phyloP scores from a whole-genome alignment of 768 basidiomycete genomes.

The Lentinula lateritia region DNA sequence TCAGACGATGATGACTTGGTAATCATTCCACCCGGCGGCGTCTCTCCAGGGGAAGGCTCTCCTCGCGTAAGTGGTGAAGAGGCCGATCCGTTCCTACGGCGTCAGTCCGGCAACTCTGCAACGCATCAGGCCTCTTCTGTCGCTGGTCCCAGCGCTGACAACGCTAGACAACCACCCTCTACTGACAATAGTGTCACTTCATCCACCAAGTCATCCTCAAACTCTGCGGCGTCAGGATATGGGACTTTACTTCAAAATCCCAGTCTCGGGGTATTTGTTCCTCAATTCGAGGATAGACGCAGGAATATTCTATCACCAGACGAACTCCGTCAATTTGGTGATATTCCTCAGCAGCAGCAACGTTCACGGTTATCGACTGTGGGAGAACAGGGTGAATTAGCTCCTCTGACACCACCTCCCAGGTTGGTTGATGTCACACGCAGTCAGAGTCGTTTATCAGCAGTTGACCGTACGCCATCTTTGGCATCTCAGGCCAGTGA shows the following conservation, averaged over 20 bases:
- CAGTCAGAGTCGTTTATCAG: conserved; percentile 13
- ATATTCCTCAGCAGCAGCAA: conserved; percentile 29
- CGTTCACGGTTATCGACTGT: conserved; percentile 3
- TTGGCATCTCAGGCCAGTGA: neutral
- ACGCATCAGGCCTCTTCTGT: conserved; percentile 4
- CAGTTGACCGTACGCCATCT: neutral
- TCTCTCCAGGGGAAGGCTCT: conserved; percentile 56
- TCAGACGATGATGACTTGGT: conserved; percentile 29
- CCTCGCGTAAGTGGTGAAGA: conserved; percentile 70
- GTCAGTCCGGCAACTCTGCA: conserved; percentile 12
- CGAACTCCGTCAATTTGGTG: conserved; percentile 31
- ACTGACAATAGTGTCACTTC: conserved; percentile 32
- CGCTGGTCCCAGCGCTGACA: conserved; percentile 25
- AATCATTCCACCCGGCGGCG: conserved; percentile 32
- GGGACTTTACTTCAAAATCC: conserved; percentile 38
- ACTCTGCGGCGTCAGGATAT: conserved; percentile 39
- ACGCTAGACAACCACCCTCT: conserved; percentile 32
- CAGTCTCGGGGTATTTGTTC: conserved; percentile 28
- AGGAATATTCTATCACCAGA: conserved; percentile 30
- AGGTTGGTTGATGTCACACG: conserved; percentile 28
- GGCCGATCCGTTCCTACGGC: conserved; percentile 56
- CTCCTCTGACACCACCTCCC: conserved; percentile 26
- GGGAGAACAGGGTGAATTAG: conserved; percentile 15
- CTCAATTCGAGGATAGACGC: conserved; percentile 25
- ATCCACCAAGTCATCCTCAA: conserved; percentile 29